These are phyloP conservation scores for Plasmodium sp. DNA, from an alignment of 169 alveolate genomes.

Conservation along the genomic window DNA sequence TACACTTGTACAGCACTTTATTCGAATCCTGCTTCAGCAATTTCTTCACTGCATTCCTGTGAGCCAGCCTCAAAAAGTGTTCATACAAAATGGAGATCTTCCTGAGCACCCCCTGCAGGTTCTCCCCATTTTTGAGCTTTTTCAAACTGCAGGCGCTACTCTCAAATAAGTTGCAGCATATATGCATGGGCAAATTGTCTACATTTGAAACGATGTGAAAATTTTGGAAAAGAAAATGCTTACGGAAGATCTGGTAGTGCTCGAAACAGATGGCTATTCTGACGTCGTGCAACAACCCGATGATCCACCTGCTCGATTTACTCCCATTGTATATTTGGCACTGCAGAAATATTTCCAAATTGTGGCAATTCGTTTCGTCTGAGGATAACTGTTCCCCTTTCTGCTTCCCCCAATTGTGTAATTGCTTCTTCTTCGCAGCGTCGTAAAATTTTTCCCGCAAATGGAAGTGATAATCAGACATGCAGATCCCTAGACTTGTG, in stretches of 20 bases:
- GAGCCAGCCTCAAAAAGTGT: slow-evolving; percentile 58
- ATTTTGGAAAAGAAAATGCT: slow-evolving; percentile 62
- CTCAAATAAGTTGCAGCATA: slow-evolving; percentile 5
- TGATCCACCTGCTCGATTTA: slow-evolving; percentile 73
- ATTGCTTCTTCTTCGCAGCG: neutral
- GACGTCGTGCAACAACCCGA: slow-evolving; percentile 33
- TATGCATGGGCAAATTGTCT: slow-evolving; percentile 71
- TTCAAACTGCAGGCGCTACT: slow-evolving; percentile 1
- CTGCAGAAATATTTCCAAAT: slow-evolving; percentile 63
- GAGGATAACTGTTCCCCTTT: neutral
- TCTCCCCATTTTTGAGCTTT: slow-evolving; percentile 15
- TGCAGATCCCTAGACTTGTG: slow-evolving; percentile 29
- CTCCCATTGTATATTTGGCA: slow-evolving; percentile 70
- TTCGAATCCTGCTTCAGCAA: slow-evolving; percentile 30
- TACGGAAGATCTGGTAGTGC: slow-evolving; percentile 60
- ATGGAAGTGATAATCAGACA: slow-evolving; percentile 62
- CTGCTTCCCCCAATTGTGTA: neutral
- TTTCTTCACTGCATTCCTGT: slow-evolving; percentile 61
- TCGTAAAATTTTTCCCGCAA: slow-evolving; percentile 54
- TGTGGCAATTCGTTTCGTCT: neutral
- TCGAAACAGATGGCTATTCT: slow-evolving; percentile 68
- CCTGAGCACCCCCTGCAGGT: neutral
- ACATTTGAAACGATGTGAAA: slow-evolving; percentile 23
- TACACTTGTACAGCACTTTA: slow-evolving; percentile 26
- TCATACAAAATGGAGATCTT: slow-evolving; percentile 36